A percentile compares a stretch with the other conserved stretches of the same genome.
Evolutionary conservation across 495 filamentous ascomycete genomes (phyloP).

Genomic region (Trypethelium eluteriae): DNA sequence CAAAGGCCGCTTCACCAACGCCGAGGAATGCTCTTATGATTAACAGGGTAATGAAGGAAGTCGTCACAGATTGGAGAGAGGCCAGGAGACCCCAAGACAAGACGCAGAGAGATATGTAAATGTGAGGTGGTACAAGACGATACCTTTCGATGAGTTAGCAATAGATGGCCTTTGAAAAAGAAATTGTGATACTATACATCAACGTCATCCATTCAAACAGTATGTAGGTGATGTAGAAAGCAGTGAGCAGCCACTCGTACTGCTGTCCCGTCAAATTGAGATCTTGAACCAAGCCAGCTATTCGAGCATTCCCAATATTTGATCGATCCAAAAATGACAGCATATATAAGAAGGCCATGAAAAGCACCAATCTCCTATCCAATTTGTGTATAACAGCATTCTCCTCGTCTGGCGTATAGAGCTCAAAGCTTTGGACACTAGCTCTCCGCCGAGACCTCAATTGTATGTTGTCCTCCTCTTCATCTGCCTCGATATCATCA

Average conservation of each 20-base stretch:
- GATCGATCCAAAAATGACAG: slow-evolving; percentile 67
- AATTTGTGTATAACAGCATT: slow-evolving; percentile 61
- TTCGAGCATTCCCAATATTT: slow-evolving; percentile 47
- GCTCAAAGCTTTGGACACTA: slow-evolving; percentile 45
- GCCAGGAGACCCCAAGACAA: slow-evolving; percentile 56
- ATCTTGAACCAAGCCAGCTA: slow-evolving; percentile 64
- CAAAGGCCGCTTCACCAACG: slow-evolving; percentile 55
- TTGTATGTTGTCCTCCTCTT: slow-evolving; percentile 16
- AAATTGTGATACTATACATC: slow-evolving; percentile 40
- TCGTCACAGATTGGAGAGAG: slow-evolving; percentile 60
- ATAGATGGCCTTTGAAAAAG: background rate
- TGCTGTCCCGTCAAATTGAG: slow-evolving; percentile 48
- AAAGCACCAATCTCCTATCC: slow-evolving; percentile 67
- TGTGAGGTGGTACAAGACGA: slow-evolving; percentile 45
- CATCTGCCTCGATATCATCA: slow-evolving; percentile 23
- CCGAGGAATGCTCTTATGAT: slow-evolving; percentile 41
- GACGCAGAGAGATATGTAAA: slow-evolving; percentile 49
- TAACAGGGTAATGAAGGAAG: slow-evolving; percentile 43
- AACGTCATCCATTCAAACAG: slow-evolving; percentile 65
- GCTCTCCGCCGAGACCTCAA: slow-evolving; percentile 19
- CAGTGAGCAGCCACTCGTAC: slow-evolving; percentile 61
- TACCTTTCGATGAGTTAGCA: slow-evolving; percentile 37
- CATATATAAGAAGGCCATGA: slow-evolving; percentile 74
- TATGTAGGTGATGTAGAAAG: slow-evolving; percentile 67
- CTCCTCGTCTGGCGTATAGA: slow-evolving; percentile 74